Evolutionary conservation across 768 basidiomycete genomes (phyloP).

Genomic region (Sarcomyxa edulis): DNA sequence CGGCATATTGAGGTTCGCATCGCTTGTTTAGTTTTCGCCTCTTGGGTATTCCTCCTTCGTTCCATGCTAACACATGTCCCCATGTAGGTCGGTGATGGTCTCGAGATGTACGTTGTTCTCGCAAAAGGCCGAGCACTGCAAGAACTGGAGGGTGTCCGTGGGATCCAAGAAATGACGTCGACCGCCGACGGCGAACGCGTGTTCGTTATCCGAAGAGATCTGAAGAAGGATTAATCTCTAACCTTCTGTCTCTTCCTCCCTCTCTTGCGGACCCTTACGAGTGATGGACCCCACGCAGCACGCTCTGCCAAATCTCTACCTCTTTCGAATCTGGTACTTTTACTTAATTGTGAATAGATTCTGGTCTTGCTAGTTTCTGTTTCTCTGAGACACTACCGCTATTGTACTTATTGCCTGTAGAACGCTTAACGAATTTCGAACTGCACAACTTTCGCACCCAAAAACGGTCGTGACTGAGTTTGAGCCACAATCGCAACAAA

Average conservation of each 20-base stretch:
- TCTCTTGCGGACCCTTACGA: no score
- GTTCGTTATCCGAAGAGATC: constrained; percentile 69
- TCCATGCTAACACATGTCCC: constrained; percentile 10
- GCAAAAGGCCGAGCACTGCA: constrained; percentile 60
- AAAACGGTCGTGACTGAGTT: no score
- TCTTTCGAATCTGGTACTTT: no score
- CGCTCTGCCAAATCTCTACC: no score
- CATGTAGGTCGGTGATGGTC: constrained; percentile 84
- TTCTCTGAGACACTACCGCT: no score
- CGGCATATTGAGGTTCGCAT: constrained; percentile 93
- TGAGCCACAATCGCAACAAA: no score
- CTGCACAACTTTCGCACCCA: no score
- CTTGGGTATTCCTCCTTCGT: constrained; percentile 7
- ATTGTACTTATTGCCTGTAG: no score
- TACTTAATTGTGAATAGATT: no score
- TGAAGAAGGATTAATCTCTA: constrained; percentile 70
- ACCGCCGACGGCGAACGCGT: constrained; percentile 65
- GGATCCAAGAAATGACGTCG: constrained; percentile 58
- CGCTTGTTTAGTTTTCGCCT: constrained; percentile 5
- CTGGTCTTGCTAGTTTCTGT: no score
- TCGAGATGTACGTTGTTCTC: constrained; percentile 88
- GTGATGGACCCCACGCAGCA: no score
- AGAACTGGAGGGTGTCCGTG: constrained; percentile 48
- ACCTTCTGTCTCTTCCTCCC: not conserved
- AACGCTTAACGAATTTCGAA: no score